These are phyloP conservation scores for Blakeslea trispora DNA, from an alignment of 371 early-diverging fungal genomes.

Conservation along the genomic window DNA sequence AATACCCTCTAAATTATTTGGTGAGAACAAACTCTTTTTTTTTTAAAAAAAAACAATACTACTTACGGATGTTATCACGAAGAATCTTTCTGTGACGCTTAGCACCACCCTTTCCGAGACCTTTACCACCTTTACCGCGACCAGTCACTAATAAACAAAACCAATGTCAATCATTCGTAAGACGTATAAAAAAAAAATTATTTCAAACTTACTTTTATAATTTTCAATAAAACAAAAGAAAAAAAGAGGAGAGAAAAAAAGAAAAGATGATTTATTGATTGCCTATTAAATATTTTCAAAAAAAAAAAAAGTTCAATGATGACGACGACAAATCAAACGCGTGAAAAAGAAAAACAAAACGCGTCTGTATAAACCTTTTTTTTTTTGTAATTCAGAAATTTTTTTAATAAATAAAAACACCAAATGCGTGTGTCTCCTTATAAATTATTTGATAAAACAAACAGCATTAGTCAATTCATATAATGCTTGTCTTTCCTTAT, in stretches of 20 bases:
- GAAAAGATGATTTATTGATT: background rate
- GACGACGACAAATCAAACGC: constrained; percentile 6
- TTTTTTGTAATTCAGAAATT: background rate
- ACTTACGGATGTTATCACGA: constrained; percentile 84
- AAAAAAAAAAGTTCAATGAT: constrained; percentile 1
- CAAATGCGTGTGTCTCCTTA: no score
- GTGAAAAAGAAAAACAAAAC: background rate
- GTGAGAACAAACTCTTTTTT: no score
- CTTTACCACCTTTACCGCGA: constrained; percentile 97
- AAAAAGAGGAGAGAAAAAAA: constrained; percentile 10
- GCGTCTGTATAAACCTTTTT: background rate
- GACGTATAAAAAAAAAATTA: no score
- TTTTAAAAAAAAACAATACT: no score
- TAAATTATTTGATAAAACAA: no score
- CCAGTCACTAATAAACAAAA: no score
- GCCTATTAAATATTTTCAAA: constrained; percentile 3
- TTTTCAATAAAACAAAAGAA: constrained; percentile 8
- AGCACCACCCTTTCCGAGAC: constrained; percentile 95
- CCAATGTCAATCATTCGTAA: no score
- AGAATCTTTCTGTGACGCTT: constrained; percentile 99
- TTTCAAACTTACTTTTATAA: constrained; percentile 14
- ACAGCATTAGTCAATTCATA: no score
- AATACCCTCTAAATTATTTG: constrained; percentile 73
- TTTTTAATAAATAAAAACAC: no score
- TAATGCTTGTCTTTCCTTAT: no score